Evolutionary conservation across 73 alveolate genomes (phyloP).

Genomic region (Halteria grandinella): DNA sequence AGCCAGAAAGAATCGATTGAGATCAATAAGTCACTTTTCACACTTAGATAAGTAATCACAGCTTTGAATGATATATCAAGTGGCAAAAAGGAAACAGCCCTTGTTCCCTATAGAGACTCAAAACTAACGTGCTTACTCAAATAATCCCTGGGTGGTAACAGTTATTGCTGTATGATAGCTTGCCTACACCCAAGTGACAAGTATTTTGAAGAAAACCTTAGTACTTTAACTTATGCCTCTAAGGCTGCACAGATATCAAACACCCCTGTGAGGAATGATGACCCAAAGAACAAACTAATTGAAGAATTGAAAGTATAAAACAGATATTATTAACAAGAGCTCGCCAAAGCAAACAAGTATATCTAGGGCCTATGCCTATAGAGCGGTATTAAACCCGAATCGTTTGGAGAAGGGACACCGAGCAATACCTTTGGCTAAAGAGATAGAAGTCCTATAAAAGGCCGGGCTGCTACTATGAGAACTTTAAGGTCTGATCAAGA

Average conservation of each 20-base stretch:
- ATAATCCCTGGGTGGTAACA: conserved; percentile 92
- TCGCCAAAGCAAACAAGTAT: no score
- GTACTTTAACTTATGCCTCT: conserved; percentile 89
- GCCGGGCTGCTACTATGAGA: no score
- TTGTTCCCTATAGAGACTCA: conserved; percentile 94
- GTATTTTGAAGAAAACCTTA: conserved; percentile 85
- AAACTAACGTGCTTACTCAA: conserved; percentile 89
- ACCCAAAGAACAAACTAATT: no score
- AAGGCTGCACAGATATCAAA: conserved; percentile 89
- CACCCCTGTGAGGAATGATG: conserved; percentile 83
- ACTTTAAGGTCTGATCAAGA: no score
- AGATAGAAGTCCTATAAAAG: no score
- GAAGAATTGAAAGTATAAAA: no score
- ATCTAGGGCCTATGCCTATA: no score
- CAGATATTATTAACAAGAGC: no score
- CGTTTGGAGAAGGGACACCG: no score
- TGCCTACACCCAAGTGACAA: conserved; percentile 84
- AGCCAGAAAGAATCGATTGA: conserved; percentile 92
- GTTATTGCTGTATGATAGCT: conserved; percentile 88
- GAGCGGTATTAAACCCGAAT: no score
- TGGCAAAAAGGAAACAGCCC: conserved; percentile 18
- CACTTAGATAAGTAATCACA: conserved; percentile 91
- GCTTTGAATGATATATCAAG: conserved; percentile 74
- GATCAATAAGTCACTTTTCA: conserved; percentile 92
- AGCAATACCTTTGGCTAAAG: no score